phyloP scores from a whole-genome alignment of 2,329 filamentous ascomycete genomes.

The Emergomyces africanus region DNA sequence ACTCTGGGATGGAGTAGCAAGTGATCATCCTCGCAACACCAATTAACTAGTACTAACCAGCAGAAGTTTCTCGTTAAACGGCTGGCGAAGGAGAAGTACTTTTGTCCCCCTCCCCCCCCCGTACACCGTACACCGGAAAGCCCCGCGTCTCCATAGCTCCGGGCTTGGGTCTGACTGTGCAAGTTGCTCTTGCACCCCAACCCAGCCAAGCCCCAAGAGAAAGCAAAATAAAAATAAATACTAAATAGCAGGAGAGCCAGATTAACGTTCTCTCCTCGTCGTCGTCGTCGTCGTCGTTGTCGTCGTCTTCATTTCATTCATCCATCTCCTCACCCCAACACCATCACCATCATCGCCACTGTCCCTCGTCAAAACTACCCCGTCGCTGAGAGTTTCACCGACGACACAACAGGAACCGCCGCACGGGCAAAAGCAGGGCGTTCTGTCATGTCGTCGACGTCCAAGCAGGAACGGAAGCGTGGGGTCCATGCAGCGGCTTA shows the following conservation, averaged over 20 bases:
- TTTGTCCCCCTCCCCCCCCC: no score
- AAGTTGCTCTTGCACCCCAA: no score
- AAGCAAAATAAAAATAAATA: no score
- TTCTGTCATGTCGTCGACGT: slow-evolving; percentile 2
- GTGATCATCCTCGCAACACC: not conserved
- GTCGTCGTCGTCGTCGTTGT: no score
- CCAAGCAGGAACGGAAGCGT: not conserved
- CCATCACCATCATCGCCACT: not conserved
- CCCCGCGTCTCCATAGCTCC: not conserved
- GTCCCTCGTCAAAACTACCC: not conserved
- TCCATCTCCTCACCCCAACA: not conserved
- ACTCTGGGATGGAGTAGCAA: not conserved
- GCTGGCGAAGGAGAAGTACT: not conserved
- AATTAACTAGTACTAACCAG: no score
- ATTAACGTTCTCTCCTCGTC: not conserved
- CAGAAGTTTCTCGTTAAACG: slow-evolving; percentile 11
- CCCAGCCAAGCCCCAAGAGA: not conserved
- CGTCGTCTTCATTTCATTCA: not conserved
- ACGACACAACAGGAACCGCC: not conserved
- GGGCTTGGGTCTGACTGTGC: not conserved
- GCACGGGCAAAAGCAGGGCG: not conserved
- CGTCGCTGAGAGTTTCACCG: not conserved
- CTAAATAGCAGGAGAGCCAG: not conserved
- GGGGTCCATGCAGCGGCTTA: slow-evolving; percentile 2
- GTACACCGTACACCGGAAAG: no score